Evolutionary conservation across 768 basidiomycete species (phyloP).

Genomic region (Mycena filopes): DNA sequence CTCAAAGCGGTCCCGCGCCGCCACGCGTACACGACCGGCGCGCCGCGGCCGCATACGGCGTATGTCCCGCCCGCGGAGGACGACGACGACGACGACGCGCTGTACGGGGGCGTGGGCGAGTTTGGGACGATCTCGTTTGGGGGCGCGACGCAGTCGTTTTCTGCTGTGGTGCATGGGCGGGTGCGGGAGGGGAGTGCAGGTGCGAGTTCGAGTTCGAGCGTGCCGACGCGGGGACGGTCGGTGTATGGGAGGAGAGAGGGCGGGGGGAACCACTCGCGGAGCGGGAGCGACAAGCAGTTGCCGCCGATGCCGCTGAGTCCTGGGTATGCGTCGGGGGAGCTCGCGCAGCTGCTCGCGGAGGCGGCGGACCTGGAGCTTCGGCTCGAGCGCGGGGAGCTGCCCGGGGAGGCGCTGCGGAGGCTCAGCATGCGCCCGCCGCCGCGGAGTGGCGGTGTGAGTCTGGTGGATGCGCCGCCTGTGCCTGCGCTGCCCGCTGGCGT

Average conservation of each 20-base stretch:
- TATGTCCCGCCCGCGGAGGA: slow-evolving; percentile 24
- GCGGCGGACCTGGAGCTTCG: slow-evolving; percentile 67
- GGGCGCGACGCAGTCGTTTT: slow-evolving; percentile 51
- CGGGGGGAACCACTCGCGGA: background rate
- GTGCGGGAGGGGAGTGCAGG: slow-evolving; percentile 50
- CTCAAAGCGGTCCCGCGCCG: slow-evolving; percentile 14
- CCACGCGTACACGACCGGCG: slow-evolving; percentile 23
- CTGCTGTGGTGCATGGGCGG: slow-evolving; percentile 68
- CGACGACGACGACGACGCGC: slow-evolving; percentile 28
- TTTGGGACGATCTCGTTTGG: slow-evolving; percentile 40
- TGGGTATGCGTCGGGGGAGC: slow-evolving; percentile 54
- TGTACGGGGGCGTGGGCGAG: slow-evolving; percentile 25
- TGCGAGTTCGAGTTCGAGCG: background rate
- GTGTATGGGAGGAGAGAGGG: background rate
- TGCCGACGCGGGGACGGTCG: background rate
- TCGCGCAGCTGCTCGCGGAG: slow-evolving; percentile 65
- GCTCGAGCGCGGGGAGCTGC: slow-evolving; percentile 60
- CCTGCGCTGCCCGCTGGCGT: background rate
- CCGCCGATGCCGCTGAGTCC: slow-evolving; percentile 56
- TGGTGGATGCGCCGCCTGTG: slow-evolving; percentile 4
- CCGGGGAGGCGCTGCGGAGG: slow-evolving; percentile 44
- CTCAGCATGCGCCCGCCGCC: slow-evolving; percentile 23
- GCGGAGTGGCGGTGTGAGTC: background rate
- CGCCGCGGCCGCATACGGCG: slow-evolving; percentile 25
- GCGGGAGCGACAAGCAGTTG: slow-evolving; percentile 38